phyloP scores from a whole-genome alignment of 108 stramenopile genomes.

The Nitzschia palea region DNA sequence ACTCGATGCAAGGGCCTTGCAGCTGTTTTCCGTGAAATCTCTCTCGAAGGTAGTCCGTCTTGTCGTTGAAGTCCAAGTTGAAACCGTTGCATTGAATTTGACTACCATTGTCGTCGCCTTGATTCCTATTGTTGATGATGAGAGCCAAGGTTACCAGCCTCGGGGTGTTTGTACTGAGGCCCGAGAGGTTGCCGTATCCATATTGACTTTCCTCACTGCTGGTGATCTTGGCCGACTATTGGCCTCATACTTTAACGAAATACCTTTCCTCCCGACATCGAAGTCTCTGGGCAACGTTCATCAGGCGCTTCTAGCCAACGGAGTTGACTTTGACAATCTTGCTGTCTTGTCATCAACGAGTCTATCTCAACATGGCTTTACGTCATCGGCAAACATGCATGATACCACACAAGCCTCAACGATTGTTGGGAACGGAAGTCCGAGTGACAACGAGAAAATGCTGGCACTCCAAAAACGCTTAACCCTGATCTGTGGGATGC shows the following conservation, averaged over 20 bases:
- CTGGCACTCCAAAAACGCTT: constrained; percentile 48
- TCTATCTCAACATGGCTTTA: constrained; percentile 25
- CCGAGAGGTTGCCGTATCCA: constrained; percentile 45
- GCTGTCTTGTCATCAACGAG: constrained; percentile 44
- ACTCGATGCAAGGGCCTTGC: constrained; percentile 19
- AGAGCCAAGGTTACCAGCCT: background rate
- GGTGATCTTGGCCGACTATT: constrained; percentile 53
- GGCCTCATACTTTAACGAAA: constrained; percentile 49
- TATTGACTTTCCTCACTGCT: constrained; percentile 55
- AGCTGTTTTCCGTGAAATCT: constrained; percentile 53
- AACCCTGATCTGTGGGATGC: constrained; percentile 25
- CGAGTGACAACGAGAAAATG: constrained; percentile 5
- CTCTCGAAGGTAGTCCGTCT: constrained; percentile 67
- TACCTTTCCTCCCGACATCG: constrained; percentile 75
- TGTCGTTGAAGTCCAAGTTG: constrained; percentile 39
- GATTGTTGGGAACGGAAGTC: background rate
- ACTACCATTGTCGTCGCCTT: constrained; percentile 73
- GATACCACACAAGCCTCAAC: background rate
- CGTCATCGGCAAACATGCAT: too few species aligned
- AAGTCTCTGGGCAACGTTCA: constrained; percentile 50
- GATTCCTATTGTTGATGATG: constrained; percentile 48
- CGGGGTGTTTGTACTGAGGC: background rate
- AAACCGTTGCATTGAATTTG: constrained; percentile 62
- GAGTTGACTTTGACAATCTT: constrained; percentile 77
- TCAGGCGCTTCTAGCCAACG: constrained; percentile 41